Conservation (phyloP, 352 stramenopile genomes). For the Phytophthora lateralis region DNA sequence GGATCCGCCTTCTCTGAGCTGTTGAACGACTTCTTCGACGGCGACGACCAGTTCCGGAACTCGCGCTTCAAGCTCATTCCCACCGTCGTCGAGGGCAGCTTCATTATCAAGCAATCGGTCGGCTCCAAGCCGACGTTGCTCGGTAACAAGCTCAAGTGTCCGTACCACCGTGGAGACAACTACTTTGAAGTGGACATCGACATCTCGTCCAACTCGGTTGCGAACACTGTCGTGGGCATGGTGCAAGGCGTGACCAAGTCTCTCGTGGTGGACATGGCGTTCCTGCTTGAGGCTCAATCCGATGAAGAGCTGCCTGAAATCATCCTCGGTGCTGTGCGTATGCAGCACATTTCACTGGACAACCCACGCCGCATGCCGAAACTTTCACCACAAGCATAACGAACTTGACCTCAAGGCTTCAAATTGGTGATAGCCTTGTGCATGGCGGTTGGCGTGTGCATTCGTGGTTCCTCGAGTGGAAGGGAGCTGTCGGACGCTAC, state of each 20-base stretch:
- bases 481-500: background rate
- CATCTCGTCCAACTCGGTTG: slow-evolving; percentile 93
- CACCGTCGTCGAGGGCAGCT: slow-evolving; percentile 96
- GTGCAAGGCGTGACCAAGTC: slow-evolving; percentile 90
- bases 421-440: background rate
- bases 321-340: slow-evolving; percentile 77
- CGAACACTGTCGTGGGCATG: slow-evolving; percentile 88
- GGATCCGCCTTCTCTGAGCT: slow-evolving; percentile 89
- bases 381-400: slow-evolving; percentile 24
- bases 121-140: slow-evolving; percentile 96
- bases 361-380: slow-evolving; percentile 66
- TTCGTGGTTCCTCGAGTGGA: slow-evolving; percentile 14
- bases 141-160: slow-evolving; percentile 96
- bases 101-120: slow-evolving; percentile 95
- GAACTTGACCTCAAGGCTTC: slow-evolving; percentile 7
- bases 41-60: slow-evolving; percentile 95
- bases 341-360: slow-evolving; percentile 86
- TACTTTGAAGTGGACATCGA: slow-evolving; percentile 97
- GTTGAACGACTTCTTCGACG: slow-evolving; percentile 93
- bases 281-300: slow-evolving; percentile 83
- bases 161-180: slow-evolving; percentile 86
- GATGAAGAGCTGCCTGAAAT: slow-evolving; percentile 89
- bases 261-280: slow-evolving; percentile 90
- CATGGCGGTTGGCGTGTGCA: background rate
- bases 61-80: slow-evolving; percentile 98